Conservation (phyloP, 306 rosid genomes). For the Trifolium repens region DNA sequence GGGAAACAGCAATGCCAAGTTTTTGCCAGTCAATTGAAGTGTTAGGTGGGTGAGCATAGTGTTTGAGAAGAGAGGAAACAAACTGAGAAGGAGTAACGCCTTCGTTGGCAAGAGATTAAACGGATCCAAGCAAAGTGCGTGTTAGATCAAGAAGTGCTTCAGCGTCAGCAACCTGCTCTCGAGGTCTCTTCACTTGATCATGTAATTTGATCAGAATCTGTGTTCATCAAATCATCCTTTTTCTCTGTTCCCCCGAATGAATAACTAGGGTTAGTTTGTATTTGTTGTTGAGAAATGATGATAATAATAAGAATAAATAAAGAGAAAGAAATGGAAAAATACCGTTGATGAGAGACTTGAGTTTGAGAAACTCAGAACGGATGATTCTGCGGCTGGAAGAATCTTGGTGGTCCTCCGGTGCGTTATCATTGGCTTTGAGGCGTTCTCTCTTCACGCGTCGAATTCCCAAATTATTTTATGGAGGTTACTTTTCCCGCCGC, state of each 20-base stretch:
- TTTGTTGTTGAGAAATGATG: too few species aligned
- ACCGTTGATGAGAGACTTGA: conserved; percentile 70
- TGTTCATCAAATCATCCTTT: conserved; percentile 57
- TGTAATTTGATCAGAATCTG: conserved; percentile 60
- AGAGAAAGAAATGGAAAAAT: too few species aligned
- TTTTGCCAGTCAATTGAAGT: conserved; percentile 56
- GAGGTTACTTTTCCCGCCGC: conserved; percentile 22
- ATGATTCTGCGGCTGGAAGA: conserved; percentile 62
- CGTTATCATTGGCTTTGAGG: background rate
- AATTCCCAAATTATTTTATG: background rate
- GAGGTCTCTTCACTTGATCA: conserved; percentile 73
- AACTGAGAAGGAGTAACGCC: conserved; percentile 76
- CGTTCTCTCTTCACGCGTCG: conserved; percentile 58
- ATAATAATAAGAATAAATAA: background rate
- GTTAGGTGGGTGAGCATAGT: conserved; percentile 44
- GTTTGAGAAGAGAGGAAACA: conserved; percentile 55
- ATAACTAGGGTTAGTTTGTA: background rate
- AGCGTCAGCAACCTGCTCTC: conserved; percentile 89
- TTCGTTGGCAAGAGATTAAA: conserved; percentile 60
- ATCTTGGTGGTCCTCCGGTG: conserved; percentile 41
- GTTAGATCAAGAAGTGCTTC: conserved; percentile 75
- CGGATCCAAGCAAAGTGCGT: conserved; percentile 57
- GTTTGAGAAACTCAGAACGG: conserved; percentile 65
- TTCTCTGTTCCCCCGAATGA: conserved; percentile 48
- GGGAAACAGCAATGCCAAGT: conserved; percentile 58